These are phyloP conservation scores for Coelastrella sp. DNA, from an alignment of 139 green algal genomes.

Conservation along the genomic window DNA sequence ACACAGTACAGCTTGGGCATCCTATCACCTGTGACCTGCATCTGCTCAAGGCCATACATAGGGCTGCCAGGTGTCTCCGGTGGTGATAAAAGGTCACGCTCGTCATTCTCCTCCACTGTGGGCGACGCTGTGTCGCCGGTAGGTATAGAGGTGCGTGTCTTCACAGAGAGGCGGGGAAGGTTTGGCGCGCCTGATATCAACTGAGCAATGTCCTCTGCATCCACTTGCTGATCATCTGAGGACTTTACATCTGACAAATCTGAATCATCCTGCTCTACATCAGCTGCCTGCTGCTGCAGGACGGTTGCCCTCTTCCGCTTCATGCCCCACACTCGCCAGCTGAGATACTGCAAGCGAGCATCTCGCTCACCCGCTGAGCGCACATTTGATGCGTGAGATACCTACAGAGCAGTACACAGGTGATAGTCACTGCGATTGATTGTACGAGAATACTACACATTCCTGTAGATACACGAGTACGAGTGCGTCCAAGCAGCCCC, in stretches of 20 bases:
- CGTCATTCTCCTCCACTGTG: background rate
- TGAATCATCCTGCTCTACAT: constrained; percentile 34
- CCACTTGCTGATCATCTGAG: constrained; percentile 1
- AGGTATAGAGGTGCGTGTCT: background rate
- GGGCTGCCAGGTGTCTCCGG: constrained; percentile 41
- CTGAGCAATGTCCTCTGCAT: constrained; percentile 39
- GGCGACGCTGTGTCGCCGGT: background rate
- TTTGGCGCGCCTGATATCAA: background rate
- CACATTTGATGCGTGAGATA: constrained; percentile 25
- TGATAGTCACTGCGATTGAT: background rate
- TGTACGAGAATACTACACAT: too few relatives aligned
- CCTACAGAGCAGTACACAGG: background rate
- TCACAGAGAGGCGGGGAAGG: constrained; percentile 24
- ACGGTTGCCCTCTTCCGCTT: constrained; percentile 65
- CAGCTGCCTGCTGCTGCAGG: background rate
- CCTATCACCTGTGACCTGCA: constrained; percentile 13
- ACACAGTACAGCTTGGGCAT: constrained; percentile 83
- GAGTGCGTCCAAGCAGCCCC: too few relatives aligned
- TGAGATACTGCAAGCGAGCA: constrained; percentile 84
- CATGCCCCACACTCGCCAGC: constrained; percentile 90
- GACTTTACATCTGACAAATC: constrained; percentile 39
- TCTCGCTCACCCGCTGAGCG: constrained; percentile 68
- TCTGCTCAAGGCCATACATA: background rate
- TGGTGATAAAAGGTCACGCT: constrained; percentile 17
- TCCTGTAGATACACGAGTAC: too few relatives aligned